These are phyloP conservation scores for Lomentospora prolificans DNA, from an alignment of 2,329 filamentous ascomycete genomes.

Conservation along the genomic window DNA sequence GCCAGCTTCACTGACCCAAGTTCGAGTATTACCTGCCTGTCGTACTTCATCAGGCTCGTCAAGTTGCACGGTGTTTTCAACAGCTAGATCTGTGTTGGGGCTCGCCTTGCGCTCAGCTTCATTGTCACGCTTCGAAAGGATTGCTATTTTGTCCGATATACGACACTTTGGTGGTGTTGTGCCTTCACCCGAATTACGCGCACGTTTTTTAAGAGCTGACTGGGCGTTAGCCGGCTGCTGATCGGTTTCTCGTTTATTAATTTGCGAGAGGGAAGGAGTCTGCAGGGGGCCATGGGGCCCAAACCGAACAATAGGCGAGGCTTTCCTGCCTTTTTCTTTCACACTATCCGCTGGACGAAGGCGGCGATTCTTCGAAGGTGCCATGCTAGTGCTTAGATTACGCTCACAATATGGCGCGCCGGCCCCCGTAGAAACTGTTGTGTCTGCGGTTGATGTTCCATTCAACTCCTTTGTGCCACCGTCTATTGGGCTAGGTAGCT, in stretches of 20 bases:
- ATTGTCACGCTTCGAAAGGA: too few species aligned
- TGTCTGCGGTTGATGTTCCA: not conserved
- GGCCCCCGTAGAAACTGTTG: not conserved
- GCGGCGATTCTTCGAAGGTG: too few species aligned
- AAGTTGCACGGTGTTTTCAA: not conserved
- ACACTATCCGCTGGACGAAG: not conserved
- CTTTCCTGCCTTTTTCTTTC: not conserved
- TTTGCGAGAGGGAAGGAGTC: not conserved
- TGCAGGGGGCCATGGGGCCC: not conserved
- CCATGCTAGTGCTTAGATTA: too few species aligned
- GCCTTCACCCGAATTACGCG: too few species aligned
- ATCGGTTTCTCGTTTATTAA: not conserved
- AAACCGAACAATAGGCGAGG: not conserved
- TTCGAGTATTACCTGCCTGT: not conserved
- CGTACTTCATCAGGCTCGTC: not conserved
- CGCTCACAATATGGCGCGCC: too few species aligned
- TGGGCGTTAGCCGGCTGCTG: not conserved
- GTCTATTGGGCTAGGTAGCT: not conserved
- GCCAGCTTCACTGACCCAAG: constrained; percentile 1
- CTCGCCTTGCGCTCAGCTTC: not conserved
- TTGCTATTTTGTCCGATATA: too few species aligned
- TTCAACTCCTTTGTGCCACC: not conserved
- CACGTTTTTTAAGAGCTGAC: too few species aligned
- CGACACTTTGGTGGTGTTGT: too few species aligned
- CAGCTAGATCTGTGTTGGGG: not conserved